Percentiles rank a stretch among this genome's conserved stretches.
Conservation (phyloP, 768 basidiomycete genomes). For the Cystofilobasidium capitatum region DNA sequence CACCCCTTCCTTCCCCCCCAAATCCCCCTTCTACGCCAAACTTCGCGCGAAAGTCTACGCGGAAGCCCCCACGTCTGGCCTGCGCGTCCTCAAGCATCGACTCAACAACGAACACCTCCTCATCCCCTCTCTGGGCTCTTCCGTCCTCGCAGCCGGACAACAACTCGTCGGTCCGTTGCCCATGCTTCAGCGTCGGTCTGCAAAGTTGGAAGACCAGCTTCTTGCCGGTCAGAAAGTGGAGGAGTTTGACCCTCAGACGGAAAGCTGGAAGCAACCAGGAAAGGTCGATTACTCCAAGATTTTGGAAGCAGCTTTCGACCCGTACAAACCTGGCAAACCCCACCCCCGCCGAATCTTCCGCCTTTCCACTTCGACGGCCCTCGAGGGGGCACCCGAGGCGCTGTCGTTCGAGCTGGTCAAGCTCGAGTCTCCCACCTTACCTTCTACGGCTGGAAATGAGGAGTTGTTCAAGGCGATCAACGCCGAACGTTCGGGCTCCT, state of each 20-base stretch:
- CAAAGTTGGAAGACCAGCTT: background rate
- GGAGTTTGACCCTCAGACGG: background rate
- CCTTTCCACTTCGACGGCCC: no score
- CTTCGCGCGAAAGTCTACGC: background rate
- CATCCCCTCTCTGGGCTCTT: background rate
- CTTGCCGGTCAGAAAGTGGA: background rate
- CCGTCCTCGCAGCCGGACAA: background rate
- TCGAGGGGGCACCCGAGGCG: no score
- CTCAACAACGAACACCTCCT: background rate
- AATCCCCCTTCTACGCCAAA: background rate
- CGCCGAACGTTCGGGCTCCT: no score
- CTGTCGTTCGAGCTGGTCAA: no score
- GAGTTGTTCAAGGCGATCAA: no score
- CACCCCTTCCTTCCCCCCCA: background rate
- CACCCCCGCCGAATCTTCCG: background rate
- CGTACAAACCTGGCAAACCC: background rate
- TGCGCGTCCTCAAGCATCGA: slow-evolving; percentile 7
- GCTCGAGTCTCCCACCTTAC: no score
- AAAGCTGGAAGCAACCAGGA: background rate
- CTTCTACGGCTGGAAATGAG: no score
- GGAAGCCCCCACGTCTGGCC: background rate
- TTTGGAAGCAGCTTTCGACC: background rate
- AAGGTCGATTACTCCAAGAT: background rate
- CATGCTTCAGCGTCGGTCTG: background rate
- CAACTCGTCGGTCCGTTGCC: background rate